Percentiles rank a stretch among this genome's conserved stretches.
Evolutionary conservation across 2,329 filamentous ascomycete species (phyloP).

Genomic region (Neocatenulostroma microsporum): DNA sequence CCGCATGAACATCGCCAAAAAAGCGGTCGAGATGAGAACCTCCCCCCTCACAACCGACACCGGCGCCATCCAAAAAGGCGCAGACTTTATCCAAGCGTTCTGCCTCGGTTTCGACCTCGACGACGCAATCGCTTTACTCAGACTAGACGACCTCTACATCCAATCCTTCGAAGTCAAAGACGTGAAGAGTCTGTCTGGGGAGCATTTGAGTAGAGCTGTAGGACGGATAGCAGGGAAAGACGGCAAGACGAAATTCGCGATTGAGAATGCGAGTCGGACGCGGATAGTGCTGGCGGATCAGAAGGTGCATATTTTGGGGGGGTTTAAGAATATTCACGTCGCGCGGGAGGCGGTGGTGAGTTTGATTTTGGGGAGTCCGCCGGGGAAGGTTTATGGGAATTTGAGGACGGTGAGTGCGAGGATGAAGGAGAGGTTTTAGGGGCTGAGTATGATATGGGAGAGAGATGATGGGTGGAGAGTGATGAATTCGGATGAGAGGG

Average conservation of each 20-base stretch:
- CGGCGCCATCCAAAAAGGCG: constrained; percentile 86
- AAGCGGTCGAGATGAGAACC: constrained; percentile 80
- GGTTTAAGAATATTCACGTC: constrained; percentile 95
- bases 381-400: constrained; percentile 76
- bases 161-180: constrained; percentile 89
- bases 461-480: too few relatives aligned
- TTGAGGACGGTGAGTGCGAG: constrained; percentile 77
- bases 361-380: constrained; percentile 56
- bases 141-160: constrained; percentile 83
- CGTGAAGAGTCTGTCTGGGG: constrained; percentile 78
- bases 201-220: constrained; percentile 75
- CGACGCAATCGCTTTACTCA: constrained; percentile 80
- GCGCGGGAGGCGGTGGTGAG: constrained; percentile 54
- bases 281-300: constrained; percentile 85
- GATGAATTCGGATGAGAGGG: too few relatives aligned
- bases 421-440: constrained; percentile 94
- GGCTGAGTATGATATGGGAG: too few relatives aligned
- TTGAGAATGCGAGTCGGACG: constrained; percentile 84
- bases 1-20: constrained; percentile 85
- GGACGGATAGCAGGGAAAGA: constrained; percentile 78
- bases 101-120: constrained; percentile 90
- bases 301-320: constrained; percentile 85
- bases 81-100: constrained; percentile 91
- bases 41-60: constrained; percentile 70
- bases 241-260: constrained; percentile 74